Evolutionary conservation across 805 yeast genomes (phyloP).

Genomic region (Tetrapisispora fleetii): DNA sequence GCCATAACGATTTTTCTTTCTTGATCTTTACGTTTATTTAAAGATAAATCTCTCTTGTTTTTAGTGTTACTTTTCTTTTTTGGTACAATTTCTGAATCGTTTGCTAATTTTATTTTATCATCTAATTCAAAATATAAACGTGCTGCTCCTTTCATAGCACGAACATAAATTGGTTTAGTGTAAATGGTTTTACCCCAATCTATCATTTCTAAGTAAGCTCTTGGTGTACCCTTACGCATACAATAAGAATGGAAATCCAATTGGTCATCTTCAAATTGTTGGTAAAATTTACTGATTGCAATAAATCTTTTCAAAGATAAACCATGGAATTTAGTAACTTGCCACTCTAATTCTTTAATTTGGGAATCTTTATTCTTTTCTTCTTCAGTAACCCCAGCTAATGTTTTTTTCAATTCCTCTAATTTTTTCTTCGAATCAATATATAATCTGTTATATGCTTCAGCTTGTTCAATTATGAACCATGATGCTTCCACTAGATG

Average conservation of each 20-base stretch:
- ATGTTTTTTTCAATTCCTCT: constrained; percentile 6
- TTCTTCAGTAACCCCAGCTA: constrained; percentile 11
- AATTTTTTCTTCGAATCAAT: constrained; percentile 24
- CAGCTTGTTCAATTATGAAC: constrained; percentile 80
- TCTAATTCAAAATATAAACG: constrained; percentile 40
- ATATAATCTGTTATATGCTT: constrained; percentile 60
- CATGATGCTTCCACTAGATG: constrained; percentile 87
- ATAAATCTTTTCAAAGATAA: constrained; percentile 70
- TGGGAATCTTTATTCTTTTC: constrained; percentile 24
- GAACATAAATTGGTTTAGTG: constrained; percentile 58
- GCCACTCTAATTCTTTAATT: constrained; percentile 33
- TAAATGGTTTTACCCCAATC: constrained; percentile 75
- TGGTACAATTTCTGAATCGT: constrained; percentile 7
- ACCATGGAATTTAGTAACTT: constrained; percentile 44
- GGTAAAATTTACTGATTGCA: constrained; percentile 56
- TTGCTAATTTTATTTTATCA: constrained; percentile 5
- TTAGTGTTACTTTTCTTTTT: constrained; percentile 35
- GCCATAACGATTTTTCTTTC: constrained; percentile 37
- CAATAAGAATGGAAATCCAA: constrained; percentile 91
- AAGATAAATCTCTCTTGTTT: constrained; percentile 45
- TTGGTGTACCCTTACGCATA: constrained; percentile 80
- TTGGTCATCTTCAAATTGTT: constrained; percentile 72
- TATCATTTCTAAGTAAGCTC: constrained; percentile 68
- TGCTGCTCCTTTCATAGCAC: constrained; percentile 59
- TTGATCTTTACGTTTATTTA: constrained; percentile 43